phyloP scores from a whole-genome alignment of 1,284 basidiomycete genomes.

The Cryptococcus sp. region DNA sequence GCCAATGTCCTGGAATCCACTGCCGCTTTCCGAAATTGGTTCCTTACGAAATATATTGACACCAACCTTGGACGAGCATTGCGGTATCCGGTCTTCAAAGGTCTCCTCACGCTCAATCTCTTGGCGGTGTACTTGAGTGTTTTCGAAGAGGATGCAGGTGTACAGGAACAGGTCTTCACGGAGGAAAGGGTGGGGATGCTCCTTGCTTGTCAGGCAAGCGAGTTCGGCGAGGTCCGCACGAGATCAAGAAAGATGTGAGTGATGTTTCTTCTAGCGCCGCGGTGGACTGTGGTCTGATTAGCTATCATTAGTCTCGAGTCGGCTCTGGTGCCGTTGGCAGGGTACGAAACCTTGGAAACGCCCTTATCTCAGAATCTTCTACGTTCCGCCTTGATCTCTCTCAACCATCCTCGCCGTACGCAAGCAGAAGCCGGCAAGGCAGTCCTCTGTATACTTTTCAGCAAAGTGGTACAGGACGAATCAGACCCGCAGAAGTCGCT shows the following conservation, averaged over 20 bases:
- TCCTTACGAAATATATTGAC: conserved; percentile 31
- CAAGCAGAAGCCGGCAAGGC: conserved; percentile 52
- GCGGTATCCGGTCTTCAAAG: conserved; percentile 32
- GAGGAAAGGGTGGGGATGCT: conserved; percentile 36
- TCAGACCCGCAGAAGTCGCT: conserved; percentile 8
- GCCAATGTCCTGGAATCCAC: conserved; percentile 2
- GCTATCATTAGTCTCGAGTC: conserved; percentile 33
- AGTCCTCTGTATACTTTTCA: conserved; percentile 43
- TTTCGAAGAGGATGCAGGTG: conserved; percentile 19
- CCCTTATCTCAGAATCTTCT: conserved; percentile 23
- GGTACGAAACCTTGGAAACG: conserved; percentile 31
- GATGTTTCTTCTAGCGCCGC: background rate
- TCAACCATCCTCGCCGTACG: conserved; percentile 47
- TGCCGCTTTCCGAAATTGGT: conserved; percentile 29
- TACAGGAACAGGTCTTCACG: conserved; percentile 32
- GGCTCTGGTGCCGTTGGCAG: conserved; percentile 39
- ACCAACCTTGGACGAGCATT: conserved; percentile 27
- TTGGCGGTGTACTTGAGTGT: conserved; percentile 38
- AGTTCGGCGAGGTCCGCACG: conserved; percentile 46
- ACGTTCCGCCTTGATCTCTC: conserved; percentile 27
- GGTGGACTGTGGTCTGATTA: background rate
- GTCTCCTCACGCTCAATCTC: conserved; percentile 34
- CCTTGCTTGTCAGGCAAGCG: conserved; percentile 47
- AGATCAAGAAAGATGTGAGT: conserved; percentile 46
- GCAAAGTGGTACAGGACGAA: conserved; percentile 26